A percentile compares a stretch with the other conserved stretches of the same genome.
These are phyloP conservation scores for Wickerhamomyces bisporus DNA, from an alignment of 805 yeast genomes.

Conservation along the genomic window DNA sequence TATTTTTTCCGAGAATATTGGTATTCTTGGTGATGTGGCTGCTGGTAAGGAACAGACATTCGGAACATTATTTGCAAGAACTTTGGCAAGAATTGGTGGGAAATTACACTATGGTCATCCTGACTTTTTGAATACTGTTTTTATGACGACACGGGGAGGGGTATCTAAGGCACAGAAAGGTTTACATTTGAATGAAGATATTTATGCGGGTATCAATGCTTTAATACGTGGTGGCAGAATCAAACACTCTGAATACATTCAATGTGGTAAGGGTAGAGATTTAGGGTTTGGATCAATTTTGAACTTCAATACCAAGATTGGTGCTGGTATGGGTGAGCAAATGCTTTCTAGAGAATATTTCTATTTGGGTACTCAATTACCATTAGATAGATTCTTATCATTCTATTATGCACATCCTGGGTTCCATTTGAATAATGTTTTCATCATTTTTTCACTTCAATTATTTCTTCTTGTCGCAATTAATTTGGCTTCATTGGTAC, in stretches of 20 bases:
- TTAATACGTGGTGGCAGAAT: constrained; percentile 76
- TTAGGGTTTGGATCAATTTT: constrained; percentile 79
- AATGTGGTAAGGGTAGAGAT: constrained; percentile 86
- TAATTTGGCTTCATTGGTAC: constrained; percentile 59
- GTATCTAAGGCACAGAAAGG: constrained; percentile 84
- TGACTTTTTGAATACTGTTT: constrained; percentile 68
- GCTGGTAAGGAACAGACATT: constrained; percentile 88
- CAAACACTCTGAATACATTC: constrained; percentile 77
- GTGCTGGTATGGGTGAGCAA: constrained; percentile 91
- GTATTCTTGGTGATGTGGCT: constrained; percentile 79
- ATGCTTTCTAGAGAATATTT: constrained; percentile 78
- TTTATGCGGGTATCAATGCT: constrained; percentile 83
- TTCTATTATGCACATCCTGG: constrained; percentile 87
- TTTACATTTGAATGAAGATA: constrained; percentile 77
- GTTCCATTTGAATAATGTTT: constrained; percentile 74
- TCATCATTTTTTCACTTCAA: constrained; percentile 64
- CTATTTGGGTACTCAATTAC: constrained; percentile 71
- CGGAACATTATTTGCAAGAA: constrained; percentile 79
- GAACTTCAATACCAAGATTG: constrained; percentile 79
- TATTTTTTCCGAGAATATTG: constrained; percentile 77
- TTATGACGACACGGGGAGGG: constrained; percentile 83
- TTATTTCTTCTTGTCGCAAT: constrained; percentile 53
- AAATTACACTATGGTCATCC: constrained; percentile 87
- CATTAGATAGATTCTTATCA: constrained; percentile 71
- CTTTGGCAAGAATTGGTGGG: constrained; percentile 77